A percentile compares a stretch with the other conserved stretches of the same genome.
These are phyloP conservation scores for Petasospora rhodanensis DNA, from an alignment of 1,139 yeast species.

Conservation along the genomic window DNA sequence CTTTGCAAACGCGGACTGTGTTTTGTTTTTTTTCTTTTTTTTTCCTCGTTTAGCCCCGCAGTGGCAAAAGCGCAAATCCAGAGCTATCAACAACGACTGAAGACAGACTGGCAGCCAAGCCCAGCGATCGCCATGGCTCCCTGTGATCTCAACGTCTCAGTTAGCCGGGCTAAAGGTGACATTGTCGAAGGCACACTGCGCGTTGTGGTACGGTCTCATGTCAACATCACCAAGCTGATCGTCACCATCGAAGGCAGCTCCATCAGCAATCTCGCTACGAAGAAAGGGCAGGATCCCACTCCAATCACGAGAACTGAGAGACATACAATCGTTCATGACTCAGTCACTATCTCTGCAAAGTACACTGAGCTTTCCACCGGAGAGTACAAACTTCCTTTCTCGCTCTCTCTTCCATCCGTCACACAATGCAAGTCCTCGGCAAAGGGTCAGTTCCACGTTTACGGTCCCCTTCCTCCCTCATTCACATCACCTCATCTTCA, in stretches of 20 bases:
- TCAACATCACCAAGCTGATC: constrained; percentile 6
- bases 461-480: constrained; percentile 10
- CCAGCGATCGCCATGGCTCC: constrained; percentile 8
- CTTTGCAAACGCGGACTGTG: too few species aligned
- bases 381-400: constrained; percentile 9
- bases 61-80: too few species aligned
- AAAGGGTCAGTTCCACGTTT: constrained; percentile 3
- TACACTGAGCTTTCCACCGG: constrained; percentile 7
- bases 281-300: neutral
- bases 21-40: too few species aligned
- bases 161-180: constrained; percentile 3
- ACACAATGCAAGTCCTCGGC: constrained; percentile 12
- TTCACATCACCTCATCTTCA: constrained; percentile 7
- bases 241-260: constrained; percentile 6
- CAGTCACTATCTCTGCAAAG: constrained; percentile 5
- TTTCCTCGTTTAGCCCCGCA: too few species aligned
- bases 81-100: too few species aligned
- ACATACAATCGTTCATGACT: constrained; percentile 8
- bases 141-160: constrained; percentile 7
- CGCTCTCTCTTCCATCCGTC: constrained; percentile 7
- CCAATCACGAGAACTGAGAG: constrained; percentile 3
- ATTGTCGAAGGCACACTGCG: constrained; percentile 5
- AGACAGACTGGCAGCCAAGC: too few species aligned
- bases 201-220: constrained; percentile 6
- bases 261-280: neutral